Base-by-base conservation (phyloP, 768 basidiomycete species). In the Suillus bovinus region DNA sequence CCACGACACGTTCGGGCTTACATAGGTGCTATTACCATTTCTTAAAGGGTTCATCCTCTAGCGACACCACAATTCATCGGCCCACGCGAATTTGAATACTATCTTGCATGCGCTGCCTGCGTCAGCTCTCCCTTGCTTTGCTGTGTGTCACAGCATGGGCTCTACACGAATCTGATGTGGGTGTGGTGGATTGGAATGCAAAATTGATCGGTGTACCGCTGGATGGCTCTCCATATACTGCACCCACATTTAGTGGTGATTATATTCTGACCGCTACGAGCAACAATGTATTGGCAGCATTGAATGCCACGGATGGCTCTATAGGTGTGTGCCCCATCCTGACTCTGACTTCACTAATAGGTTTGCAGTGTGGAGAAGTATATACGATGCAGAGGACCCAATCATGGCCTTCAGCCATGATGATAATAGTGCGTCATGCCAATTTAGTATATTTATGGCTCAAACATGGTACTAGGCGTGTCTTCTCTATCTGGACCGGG, bases 161-260 rank as follows among this genome's bases (percentile, higher is more conserved):
- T 31, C 74, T 90, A 38, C 87, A 91, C 63, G 82, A 90, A 69
- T 83, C 88, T 27, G 90, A 94, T 61, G 90, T 86, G 60, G 91
- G 92, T 49, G 77, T 90, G 49, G 82, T 95, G 50, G 94, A 96
- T 79, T 98, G 95, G 95, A 84, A 97, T 74, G 90, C 86, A 67
- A 74, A 81, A 16, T 82, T 90, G 33, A 78, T 93, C 60, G 95
- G 95, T 17, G 82, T 89, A 5, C 91, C 93, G 0, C 78, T 88
- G 4, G 73, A 81, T 38, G 76, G 80, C 10, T 79, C 85, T 3
- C 71, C 67, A 0, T 69, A 80, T 20, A 84, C 83, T 1, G 78
- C 88, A 7, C 93, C 94, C 0, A 72, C 79, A 10, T 87, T 94
- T 66, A 83, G 85, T 65, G 71, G 78, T 62, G 84, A 79, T 63